These are phyloP conservation scores for Arabis hirsuta DNA, from an alignment of 345 rosid species.

Conservation along the genomic window DNA sequence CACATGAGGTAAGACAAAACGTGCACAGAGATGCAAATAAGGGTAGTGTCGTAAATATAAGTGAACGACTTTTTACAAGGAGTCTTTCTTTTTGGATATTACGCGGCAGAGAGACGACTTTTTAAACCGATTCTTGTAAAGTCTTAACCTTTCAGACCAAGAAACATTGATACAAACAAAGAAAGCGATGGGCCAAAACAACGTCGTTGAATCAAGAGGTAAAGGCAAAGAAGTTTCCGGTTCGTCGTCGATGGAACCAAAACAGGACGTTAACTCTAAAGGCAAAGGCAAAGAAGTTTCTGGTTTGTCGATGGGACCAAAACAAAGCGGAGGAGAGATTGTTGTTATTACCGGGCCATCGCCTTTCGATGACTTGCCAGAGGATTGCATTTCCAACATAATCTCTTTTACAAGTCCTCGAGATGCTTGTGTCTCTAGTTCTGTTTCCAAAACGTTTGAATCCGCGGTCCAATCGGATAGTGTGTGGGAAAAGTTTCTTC, in stretches of 20 bases:
- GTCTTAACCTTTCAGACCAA: slow-evolving; percentile 2
- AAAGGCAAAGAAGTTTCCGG: slow-evolving; percentile 4
- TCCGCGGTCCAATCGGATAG: slow-evolving; percentile 51
- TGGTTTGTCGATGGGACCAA: not conserved
- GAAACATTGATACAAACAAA: not conserved
- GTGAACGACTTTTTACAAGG: not conserved
- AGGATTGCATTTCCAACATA: slow-evolving; percentile 48
- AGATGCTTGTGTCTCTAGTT: slow-evolving; percentile 48
- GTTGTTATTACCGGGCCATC: not conserved
- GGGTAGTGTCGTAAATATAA: not conserved
- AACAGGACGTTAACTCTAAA: not conserved
- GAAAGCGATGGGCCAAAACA: not conserved
- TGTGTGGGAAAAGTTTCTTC: slow-evolving; percentile 61
- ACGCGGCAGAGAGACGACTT: not conserved
- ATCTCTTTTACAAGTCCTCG: slow-evolving; percentile 49
- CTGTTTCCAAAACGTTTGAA: slow-evolving; percentile 49
- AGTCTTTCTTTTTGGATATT: not conserved
- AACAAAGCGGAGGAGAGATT: too few species aligned
- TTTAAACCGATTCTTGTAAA: not conserved
- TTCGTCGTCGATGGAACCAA: not conserved
- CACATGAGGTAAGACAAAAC: too few species aligned
- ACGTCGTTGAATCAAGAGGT: not conserved
- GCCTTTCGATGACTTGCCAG: slow-evolving; percentile 38
- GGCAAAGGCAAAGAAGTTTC: slow-evolving; percentile 12
- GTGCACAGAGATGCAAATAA: not conserved